phyloP scores from a whole-genome alignment of 768 basidiomycete genomes.

The Naematelia encephala region DNA sequence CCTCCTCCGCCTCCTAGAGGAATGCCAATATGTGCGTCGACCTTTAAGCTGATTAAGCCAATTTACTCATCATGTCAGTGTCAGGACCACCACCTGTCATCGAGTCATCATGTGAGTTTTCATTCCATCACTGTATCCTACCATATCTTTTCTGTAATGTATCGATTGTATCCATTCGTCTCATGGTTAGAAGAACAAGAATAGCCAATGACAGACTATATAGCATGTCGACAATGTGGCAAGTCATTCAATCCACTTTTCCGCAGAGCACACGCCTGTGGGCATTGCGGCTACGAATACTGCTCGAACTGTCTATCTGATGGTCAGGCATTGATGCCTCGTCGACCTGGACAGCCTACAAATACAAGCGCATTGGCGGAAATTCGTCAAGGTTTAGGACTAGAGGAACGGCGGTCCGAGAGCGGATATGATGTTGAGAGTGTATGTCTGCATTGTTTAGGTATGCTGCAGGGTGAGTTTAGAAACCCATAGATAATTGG shows the following conservation, averaged over 20 bases:
- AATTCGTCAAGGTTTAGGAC: slow-evolving; percentile 23
- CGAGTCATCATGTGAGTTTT: slow-evolving; percentile 39
- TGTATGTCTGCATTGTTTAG: slow-evolving; percentile 43
- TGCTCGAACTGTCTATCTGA: slow-evolving; percentile 45
- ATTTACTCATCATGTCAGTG: slow-evolving; percentile 22
- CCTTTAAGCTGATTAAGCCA: neutral
- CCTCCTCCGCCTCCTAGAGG: slow-evolving; percentile 25
- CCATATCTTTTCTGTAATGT: neutral
- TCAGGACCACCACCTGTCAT: slow-evolving; percentile 44
- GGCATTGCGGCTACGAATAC: slow-evolving; percentile 49
- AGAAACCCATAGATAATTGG: neutral
- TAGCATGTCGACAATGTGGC: slow-evolving; percentile 46
- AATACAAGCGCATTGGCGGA: slow-evolving; percentile 16
- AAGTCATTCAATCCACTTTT: slow-evolving; percentile 48
- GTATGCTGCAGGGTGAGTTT: slow-evolving; percentile 47
- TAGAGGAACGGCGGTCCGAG: slow-evolving; percentile 21
- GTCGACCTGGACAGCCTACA: slow-evolving; percentile 15
- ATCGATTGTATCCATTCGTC: neutral
- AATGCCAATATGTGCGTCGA: slow-evolving; percentile 36
- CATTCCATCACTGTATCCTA: neutral
- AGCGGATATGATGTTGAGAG: slow-evolving; percentile 49
- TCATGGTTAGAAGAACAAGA: too few relatives aligned
- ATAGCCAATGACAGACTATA: neutral
- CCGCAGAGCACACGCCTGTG: slow-evolving; percentile 42
- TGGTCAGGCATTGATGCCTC: slow-evolving; percentile 49